Evolutionary conservation across 169 alveolate species (phyloP), one percentile per base, ranked within the genome.

Genomic region (Plasmodium chabaudi): DNA sequence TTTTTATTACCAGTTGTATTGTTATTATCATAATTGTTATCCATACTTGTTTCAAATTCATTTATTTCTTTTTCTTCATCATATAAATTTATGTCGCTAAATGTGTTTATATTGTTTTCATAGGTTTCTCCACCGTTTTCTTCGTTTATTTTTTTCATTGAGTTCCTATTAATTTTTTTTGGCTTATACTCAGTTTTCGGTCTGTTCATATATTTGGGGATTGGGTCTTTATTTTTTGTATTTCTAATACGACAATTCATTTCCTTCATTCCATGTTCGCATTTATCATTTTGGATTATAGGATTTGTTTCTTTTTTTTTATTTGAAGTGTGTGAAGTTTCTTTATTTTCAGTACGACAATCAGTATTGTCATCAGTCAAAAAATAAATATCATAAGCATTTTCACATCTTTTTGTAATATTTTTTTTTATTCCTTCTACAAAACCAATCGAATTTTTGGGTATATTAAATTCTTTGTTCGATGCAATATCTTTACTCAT

Each of bases 351-450:
- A 12, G 44, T 64, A 51, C 55, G 21, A 19, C 44, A 57, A 25
- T 72, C 87, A 59, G 61, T 47, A 46, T 72, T 59, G 34, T 72
- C 87, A 44, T 72, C 87, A 7, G 87, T 72, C 60, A 72, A 72
- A 9, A 63, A 64, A 64, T 57, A 56, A 56, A 72, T 57, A 44
- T 21, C 87, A 34, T 23, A 55, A 47, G 13, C 12, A 10, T 42
- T 5, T 72, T 72, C 71, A 27, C 34, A 42, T 51, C 44, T 57
- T 9, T 10, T 71, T 71, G n/a, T 42, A 44, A 71, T 12, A 13
- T 12, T 72, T 23, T 44, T 39, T 6, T 13, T 5, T 51, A 3
- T 15, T 51, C n/a, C 59, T 12, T 34, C 42, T 34, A 34, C 42
- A 34, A 5, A 34, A 34, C 42, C 42, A 34, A 34, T 34, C 7